Percentiles rank a stretch among this genome's conserved stretches.
Conservation (phyloP, 2,329 filamentous ascomycete genomes). For the Lasiodiplodia theobromae region DNA sequence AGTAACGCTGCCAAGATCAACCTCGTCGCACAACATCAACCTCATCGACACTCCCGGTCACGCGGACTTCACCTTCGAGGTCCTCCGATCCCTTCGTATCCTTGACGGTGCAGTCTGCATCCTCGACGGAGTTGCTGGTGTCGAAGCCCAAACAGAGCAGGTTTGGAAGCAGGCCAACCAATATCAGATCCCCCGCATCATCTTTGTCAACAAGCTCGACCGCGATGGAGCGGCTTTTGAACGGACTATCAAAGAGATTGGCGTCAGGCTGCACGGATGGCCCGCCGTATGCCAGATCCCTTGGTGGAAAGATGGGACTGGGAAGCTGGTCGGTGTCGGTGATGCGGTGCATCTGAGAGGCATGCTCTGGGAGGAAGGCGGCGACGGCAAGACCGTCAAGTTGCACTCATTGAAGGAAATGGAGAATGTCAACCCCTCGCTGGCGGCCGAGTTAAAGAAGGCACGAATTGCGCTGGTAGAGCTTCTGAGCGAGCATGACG, state of each 20-base stretch:
- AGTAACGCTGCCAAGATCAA: constrained; percentile 14
- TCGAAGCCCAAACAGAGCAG: constrained; percentile 96
- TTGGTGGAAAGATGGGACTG: constrained; percentile 81
- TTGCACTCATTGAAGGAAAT: constrained; percentile 64
- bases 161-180: constrained; percentile 91
- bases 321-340: constrained; percentile 80
- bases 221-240: constrained; percentile 83
- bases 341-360: constrained; percentile 80
- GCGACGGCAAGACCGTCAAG: constrained; percentile 69
- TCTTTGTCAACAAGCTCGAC: constrained; percentile 87
- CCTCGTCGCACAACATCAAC: constrained; percentile 69
- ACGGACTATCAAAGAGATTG: constrained; percentile 85
- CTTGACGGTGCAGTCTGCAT: constrained; percentile 93
- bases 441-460: constrained; percentile 72
- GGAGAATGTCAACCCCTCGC: constrained; percentile 54
- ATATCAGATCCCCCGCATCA: constrained; percentile 82
- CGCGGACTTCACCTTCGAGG: constrained; percentile 97
- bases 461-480: constrained; percentile 83
- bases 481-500: constrained; percentile 85
- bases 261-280: constrained; percentile 78
- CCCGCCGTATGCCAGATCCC: constrained; percentile 94
- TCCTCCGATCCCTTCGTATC: constrained; percentile 85
- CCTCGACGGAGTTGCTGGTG: constrained; percentile 88
- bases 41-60: constrained; percentile 96
- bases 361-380: constrained; percentile 73